These are phyloP conservation scores for Tubosaeta brunneosetosa DNA, from an alignment of 768 basidiomycete genomes.

Conservation along the genomic window DNA sequence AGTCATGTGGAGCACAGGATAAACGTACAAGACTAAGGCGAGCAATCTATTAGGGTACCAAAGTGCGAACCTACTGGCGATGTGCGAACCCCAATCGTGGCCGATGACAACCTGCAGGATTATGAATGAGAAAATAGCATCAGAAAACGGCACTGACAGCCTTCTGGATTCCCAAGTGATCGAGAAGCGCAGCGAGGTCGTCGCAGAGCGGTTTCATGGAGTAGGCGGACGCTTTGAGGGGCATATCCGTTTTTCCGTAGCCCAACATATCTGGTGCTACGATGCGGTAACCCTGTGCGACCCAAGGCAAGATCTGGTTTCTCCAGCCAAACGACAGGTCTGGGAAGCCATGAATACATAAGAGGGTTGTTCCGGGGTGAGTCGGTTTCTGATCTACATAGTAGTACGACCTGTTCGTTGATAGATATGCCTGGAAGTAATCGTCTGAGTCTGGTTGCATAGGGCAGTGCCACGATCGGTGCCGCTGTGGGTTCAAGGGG, in stretches of 20 bases:
- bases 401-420: slow-evolving; percentile 63
- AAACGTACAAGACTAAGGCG: slow-evolving; percentile 56
- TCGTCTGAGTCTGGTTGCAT: neutral
- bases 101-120: slow-evolving; percentile 55
- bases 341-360: slow-evolving; percentile 82
- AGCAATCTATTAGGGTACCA: slow-evolving; percentile 64
- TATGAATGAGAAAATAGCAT: neutral
- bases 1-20: neutral
- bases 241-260: slow-evolving; percentile 65
- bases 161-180: slow-evolving; percentile 45
- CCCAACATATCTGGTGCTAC: slow-evolving; percentile 49
- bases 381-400: slow-evolving; percentile 66
- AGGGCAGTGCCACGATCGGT: slow-evolving; percentile 17
- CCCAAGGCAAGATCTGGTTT: slow-evolving; percentile 70
- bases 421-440: slow-evolving; percentile 46
- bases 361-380: slow-evolving; percentile 39
- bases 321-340: slow-evolving; percentile 74
- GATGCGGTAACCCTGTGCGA: slow-evolving; percentile 55
- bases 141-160: slow-evolving; percentile 41
- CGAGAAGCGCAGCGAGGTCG: slow-evolving; percentile 65
- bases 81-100: slow-evolving; percentile 77
- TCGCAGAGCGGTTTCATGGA: slow-evolving; percentile 53
- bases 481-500: slow-evolving; percentile 16
- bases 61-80: slow-evolving; percentile 61
- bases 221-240: slow-evolving; percentile 49